Base-by-base conservation (phyloP, 2,329 filamentous ascomycete genomes). In the Phialophora macrospora region DNA sequence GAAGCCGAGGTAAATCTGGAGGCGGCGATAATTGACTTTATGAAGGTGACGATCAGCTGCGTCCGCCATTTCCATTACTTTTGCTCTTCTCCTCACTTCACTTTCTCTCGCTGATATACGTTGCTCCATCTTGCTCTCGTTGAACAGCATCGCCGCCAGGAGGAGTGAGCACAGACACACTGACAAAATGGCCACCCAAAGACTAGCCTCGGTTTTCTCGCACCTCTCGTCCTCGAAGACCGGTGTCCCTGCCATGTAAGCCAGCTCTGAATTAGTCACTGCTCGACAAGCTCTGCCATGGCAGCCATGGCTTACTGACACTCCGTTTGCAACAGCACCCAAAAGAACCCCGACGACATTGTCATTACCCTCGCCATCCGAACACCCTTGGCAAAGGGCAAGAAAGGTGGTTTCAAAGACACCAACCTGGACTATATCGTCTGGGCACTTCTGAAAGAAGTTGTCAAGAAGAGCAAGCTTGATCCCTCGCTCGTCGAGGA, bases 321-420 rank as follows among this genome's bases (percentile, higher is more conserved):
- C 38, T 17, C 38, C 7, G 2, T 5, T 5, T 20, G 26, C 38
- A 24, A 26, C 73, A 97, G 93, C 75, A 93, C 91, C 64, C 88
- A 91, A 73, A 93, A 98, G 84, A 96, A 96, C 79, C 87, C 93
- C 72, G 94, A 98, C 77, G 95, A 99, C 82, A 85, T 99, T 62
- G 95, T 99, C 77, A 97, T 98, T 76, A 99, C 95, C 7, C 87
- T 96, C 65, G 94, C 94, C 30, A 83, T 93, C 74, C 91, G 95
- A 63, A 97, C 94, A 30, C 93, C 95, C 0, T 85, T 99, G 68
- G 85, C 90, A 76, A 98, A 97, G 82, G 93, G 87, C 60, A 85
- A 85, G 77, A 97, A 97, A 85, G 94, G 95, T 71, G 92, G 93
- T 49, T 90, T 99, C 84, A 98, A 97, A 83, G 94, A 99, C 78